Base-by-base conservation (phyloP, 768 basidiomycete genomes). In the Tephrocybe sp. region DNA sequence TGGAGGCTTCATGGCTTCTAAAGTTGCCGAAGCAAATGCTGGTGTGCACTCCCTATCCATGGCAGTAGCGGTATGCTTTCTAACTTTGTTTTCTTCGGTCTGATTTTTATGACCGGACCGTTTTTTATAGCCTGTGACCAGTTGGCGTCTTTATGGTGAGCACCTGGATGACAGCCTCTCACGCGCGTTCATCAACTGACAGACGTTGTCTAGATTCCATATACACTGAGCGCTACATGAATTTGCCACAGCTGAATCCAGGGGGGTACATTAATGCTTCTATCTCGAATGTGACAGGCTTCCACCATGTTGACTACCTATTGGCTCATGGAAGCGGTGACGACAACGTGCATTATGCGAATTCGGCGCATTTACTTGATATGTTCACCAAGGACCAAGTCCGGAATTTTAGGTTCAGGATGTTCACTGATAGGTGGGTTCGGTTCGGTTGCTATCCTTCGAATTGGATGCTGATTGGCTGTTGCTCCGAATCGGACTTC, bases 161-260 rank as follows among this genome's bases (percentile, higher is more conserved):
- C 56, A 54, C 36, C 49, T 51, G 45, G 31, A 15, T 15, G 1
- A 42, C 31, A 16, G 16, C 15, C 45, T 46, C 12, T 31, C 39
- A 18, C 47, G 21, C 19, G 3, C n/a, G 38, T 19, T 30, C 46
- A 49, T 58, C 48, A 54, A 18, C 37, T 45, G 45, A 44, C 24
- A 15, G 34, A 40, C 13, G 18, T 18, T 36, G 52, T 53, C 43
- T 57, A 89, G 94, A 98, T 70, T 88, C 93, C 0, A 87, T 98
- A 55, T 98, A 98, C 66, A 99, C 97, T 1, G 97, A 99, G 59
- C 84, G 97, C 15, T 98, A 97, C 75, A 94, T 98, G 94, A 82
- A 84, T 56, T 76, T 89, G 21, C 94, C 94, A 0, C 64, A 74
- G 13, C 69, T 79, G 9, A 97, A 98, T 64, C 79, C 79, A 0